Evolutionary conservation across 2,329 filamentous ascomycete species (phyloP), one percentile per base, ranked within the genome.

Genomic region (Nemania bipapillata): DNA sequence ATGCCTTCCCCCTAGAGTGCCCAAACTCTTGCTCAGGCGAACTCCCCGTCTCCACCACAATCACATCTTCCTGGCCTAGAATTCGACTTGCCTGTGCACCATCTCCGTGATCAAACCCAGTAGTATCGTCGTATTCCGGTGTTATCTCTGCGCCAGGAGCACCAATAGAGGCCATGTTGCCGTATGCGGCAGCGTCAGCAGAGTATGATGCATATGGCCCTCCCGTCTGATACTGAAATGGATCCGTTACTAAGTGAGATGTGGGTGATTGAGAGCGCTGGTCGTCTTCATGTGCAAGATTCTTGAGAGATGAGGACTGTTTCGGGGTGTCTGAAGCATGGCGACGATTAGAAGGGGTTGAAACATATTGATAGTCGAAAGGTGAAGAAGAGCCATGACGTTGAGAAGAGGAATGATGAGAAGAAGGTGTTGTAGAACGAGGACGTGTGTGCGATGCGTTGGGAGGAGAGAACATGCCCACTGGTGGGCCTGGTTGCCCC

Each of bases 161-260:
- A 11, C 69, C 66, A 42, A 71, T 64, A 24, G 71, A 73, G 54
- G 71, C 50, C 20, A 66, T 22, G 32, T 54, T 49, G 30, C 47
- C 42, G 32, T 73, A 70, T 68, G 28, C 72, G 69, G 77, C 73
- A 70, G 79, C 77, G 59, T 75, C 76, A 60, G 76, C 70, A 32
- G 78, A 74, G 60, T 80, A 77, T 15, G 81, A 73, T 61, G 77
- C 77, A 35, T 81, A 82, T 40, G 84, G 75, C 12, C 82, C 84
- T 24, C 78, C 79, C 3, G 83, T 84, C 77, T 87, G 85, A 74
- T 84, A 88, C 69, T 83, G 81, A 67, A 88, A 88, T 4, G 86
- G 86, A 66, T 88, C 83, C 15, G 70, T 71, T 42, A 68, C 63
- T 22, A 76, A 75, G 12, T 71, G 77, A 37, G 74, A 75, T 22